phyloP scores from a whole-genome alignment of 345 rosid species.

The Clausena lansium region DNA sequence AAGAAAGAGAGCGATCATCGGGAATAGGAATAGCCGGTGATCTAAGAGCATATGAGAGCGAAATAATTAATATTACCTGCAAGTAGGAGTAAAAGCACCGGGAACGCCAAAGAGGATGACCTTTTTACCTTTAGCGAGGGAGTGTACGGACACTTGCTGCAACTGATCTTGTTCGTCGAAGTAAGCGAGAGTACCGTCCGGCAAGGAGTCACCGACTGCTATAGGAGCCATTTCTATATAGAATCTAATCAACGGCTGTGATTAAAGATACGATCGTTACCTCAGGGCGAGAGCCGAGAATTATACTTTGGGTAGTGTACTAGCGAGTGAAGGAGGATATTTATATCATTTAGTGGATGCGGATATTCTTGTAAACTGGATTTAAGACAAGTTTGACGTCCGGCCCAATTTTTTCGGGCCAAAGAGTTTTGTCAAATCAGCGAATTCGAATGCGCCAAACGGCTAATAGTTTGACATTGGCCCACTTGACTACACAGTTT shows the following conservation, averaged over 20 bases:
- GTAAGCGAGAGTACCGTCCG: slow-evolving; percentile 77
- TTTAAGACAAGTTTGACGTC: slow-evolving; percentile 14
- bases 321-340: background rate
- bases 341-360: background rate
- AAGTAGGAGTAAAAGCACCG: slow-evolving; percentile 99
- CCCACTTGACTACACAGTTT: no score
- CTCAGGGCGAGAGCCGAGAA: no score
- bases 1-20: background rate
- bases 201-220: slow-evolving; percentile 62
- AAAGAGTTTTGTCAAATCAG: background rate
- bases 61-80: slow-evolving; percentile 55
- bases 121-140: slow-evolving; percentile 86
- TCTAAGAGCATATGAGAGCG: background rate
- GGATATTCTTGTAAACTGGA: background rate
- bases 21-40: background rate
- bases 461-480: background rate
- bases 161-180: slow-evolving; percentile 88
- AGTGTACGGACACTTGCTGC: slow-evolving; percentile 69
- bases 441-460: background rate
- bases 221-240: slow-evolving; percentile 72
- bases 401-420: background rate
- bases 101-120: slow-evolving; percentile 88
- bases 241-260: background rate
- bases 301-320: no score
- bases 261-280: no score